Base-by-base conservation (phyloP, 2,329 filamentous ascomycete genomes). In the Epichloe aotearoae region DNA sequence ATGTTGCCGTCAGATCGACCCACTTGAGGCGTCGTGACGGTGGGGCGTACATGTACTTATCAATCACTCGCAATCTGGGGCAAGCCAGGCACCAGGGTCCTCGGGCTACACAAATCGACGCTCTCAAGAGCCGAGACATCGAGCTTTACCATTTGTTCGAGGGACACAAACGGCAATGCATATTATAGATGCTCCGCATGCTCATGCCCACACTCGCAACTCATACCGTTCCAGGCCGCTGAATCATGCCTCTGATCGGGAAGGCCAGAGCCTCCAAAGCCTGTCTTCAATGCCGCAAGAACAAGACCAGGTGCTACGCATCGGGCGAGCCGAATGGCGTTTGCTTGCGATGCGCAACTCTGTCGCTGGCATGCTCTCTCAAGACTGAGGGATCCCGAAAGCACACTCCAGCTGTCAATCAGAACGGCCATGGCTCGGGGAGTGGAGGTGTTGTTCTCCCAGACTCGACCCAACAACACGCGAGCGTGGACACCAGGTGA, bases 301-400 rank as follows among this genome's bases (percentile, higher is more conserved):
- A 58, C 44, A 62, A 62, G 48, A 61, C 60, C 14, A 52, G 60
- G 8, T 62, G 60, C 39, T 62, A 62, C 17, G 50, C 54, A 2
- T 57, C 56, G 0, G 34, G 48, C 0, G 43, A 43, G n/a, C 37
- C 48, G 4, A 41, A 30, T 2, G 55, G 54, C 5, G 46, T 52
- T 8, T 62, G 60, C 40, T 53, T 62, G 2, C 59, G 60, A 2
- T 62, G 60, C 30, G 45, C 55, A 30, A 62, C 60, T 2, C 44
- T 62, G 6, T 54, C 55, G 3, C 57, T 56, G 17, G 23, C 36
- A 1, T 62, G 60, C 11, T 62, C 60, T 3, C 47, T 62, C 1
- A 39, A 49, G 37, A 17, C 5, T 11, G 44, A 46, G 17, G 5
- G 40, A 23, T 17, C 6, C 8, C 40, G 11, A 42, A 20, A 20